Evolutionary conservation across 2,329 filamentous ascomycete species (phyloP), one percentile per base, ranked within the genome.

Genomic region (Exserohilum turcica): DNA sequence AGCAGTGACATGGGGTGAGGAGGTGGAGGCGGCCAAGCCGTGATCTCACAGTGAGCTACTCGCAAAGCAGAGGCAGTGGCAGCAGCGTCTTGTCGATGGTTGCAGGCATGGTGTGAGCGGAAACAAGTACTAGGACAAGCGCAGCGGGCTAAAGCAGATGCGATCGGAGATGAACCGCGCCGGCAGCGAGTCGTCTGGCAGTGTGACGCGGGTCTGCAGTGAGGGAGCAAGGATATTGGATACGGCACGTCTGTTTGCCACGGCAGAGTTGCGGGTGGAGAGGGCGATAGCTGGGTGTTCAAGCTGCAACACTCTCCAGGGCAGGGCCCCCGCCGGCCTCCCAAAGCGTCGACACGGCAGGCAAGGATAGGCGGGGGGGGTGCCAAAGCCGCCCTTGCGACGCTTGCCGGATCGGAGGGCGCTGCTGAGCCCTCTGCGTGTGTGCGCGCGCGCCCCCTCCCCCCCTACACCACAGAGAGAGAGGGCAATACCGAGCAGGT

Each of bases 141-240:
- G 44, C 35, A 52, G 49, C 51, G 51, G 60, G 60, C 61, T 59
- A 62, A 55, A 59, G 59, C 63, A 65, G 66, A 73, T 69, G 66
- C 65, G 71, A 74, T 74, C 72, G 72, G 72, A 75, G 70, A 75
- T 74, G 65, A 65, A 63, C 59, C 63, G 65, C 61, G 44, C 52
- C 60, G 62, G 60, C 63, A 67, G 55, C 61, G 62, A 65, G 62
- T 63, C 52, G 57, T 61, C 57, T 60, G 51, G 57, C 49, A 48
- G 62, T 59, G 61, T 64, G 63, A 66, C 61, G 56, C 57, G 59
- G 50, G 38, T 51, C 43, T 60, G 63, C 61, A 64, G 62, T 42
- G 48, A 29, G 44, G 21, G 50, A 31, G 52, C 54, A 46, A 53
- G 60, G 56, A 49, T 57, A 37, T 44, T 49, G 49, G 53, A 57